Base-by-base conservation (phyloP, 169 alveolate genomes). In the Eimeria zaria region DNA sequence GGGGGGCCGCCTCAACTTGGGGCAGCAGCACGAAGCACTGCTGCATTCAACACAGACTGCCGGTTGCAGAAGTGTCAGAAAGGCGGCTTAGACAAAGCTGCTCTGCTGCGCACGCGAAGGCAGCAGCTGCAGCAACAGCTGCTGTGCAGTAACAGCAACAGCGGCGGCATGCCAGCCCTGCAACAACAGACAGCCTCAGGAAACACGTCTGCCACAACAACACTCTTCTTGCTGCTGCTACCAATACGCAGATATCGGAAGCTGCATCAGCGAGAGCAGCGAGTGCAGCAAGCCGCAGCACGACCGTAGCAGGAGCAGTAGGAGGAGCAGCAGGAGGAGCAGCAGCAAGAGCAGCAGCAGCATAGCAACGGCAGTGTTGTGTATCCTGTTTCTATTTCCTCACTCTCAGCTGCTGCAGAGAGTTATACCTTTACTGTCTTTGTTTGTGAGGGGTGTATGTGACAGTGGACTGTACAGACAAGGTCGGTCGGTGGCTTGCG, bases 401-500 rank as follows among this genome's bases (percentile, higher is more conserved):
- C n/a, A n/a, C n/a, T n/a, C n/a, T n/a, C n/a, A n/a, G n/a, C n/a
- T n/a, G n/a, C n/a, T n/a, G n/a, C n/a, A n/a, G n/a, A n/a, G n/a
- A n/a, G n/a, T n/a, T n/a, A n/a, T n/a, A n/a, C n/a, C n/a, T n/a
- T n/a, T n/a, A n/a, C n/a, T n/a, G 74, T 0, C 41, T 60, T 60
- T 60, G 9, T 60, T 6, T 60, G 58, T 12, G 62, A 20, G 16
- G 30, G n/a, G 24, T 41, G 62, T 5, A 22, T 2, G 7, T 41
- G 89, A 30, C n/a, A 8, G 33, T 24, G 6, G n/a, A n/a, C n/a
- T n/a, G n/a, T n/a, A n/a, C n/a, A 24, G 33, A 53, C 89, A 46
- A 41, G 53, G 39, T n/a, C n/a, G n/a, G n/a, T n/a, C n/a, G n/a
- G 90, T 80, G 18, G 92, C 80, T 33, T 44, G 48, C 33, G 78